A percentile compares a stretch with the other conserved stretches of the same genome.
phyloP scores from a whole-genome alignment of 345 rosid genomes.

The Atalantia buxifolia region DNA sequence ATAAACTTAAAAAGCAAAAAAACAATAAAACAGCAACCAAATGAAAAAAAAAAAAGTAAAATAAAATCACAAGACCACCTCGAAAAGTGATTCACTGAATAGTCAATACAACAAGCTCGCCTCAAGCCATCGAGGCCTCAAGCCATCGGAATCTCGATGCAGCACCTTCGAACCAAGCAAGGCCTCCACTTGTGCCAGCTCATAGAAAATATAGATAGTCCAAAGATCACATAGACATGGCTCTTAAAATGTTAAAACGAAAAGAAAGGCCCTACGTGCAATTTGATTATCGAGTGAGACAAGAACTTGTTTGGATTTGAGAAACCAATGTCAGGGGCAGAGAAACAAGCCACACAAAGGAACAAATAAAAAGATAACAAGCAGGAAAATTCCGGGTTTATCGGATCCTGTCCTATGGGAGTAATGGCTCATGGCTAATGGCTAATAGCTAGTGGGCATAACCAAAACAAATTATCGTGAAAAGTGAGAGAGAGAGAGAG shows the following conservation, averaged over 20 bases:
- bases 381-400: conserved; percentile 72
- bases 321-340: conserved; percentile 5
- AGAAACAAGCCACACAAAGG: conserved; percentile 14
- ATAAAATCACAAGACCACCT: too few species aligned
- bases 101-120: too few species aligned
- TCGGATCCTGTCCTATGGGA: conserved; percentile 60
- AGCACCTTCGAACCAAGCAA: too few species aligned
- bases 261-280: not conserved
- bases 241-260: not conserved
- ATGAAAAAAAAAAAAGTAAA: too few species aligned
- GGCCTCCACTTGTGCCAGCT: conserved; percentile 9
- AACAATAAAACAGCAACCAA: too few species aligned
- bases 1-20: too few species aligned
- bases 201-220: conserved; percentile 4
- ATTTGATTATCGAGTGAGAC: not conserved
- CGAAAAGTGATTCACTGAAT: too few species aligned
- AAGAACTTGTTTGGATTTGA: conserved; percentile 23
- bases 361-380: conserved; percentile 30
- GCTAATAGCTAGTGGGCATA: not conserved
- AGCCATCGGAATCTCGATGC: too few species aligned
- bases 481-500: conserved; percentile 7
- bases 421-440: too few species aligned
- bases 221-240: not conserved
- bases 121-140: too few species aligned
- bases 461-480: conserved; percentile 23